Base-by-base conservation (phyloP, 116 monocot genomes). In the Trichopus zeylanicus region DNA sequence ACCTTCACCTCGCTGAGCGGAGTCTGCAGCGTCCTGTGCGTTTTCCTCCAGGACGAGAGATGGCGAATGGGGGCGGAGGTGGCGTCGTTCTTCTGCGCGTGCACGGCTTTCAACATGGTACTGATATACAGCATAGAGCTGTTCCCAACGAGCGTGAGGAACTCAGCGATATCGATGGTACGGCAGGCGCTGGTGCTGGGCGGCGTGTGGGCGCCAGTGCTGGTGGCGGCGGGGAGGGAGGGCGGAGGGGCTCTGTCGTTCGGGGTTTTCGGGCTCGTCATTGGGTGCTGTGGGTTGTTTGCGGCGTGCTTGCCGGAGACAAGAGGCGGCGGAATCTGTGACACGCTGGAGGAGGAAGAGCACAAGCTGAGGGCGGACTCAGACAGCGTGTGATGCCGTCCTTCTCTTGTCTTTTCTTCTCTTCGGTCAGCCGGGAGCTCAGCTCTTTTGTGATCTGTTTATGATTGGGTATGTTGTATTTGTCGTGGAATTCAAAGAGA, bases 341-440 rank as follows among this genome's bases (percentile, higher is more conserved):
- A 93, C 47, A 85, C 88, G 16, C 65, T 93, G 68, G 93, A 93
- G 63, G 88, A 93, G 51, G 78, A 88, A 51, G 93, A 82, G 55
- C 62, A 29, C 79, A 49, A 67, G 58, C 69, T 22, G 4, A 5
- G n/a, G n/a, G n/a, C 13, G 4, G n/a, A 42, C 88, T 5, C 13
- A 16, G 16, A 42, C 3, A 12, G 12, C n/a, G 4, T 9, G 7
- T 2, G 2, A 2, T 42, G 42, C n/a, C n/a, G n/a, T 42, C n/a
- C 2, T 18, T 42, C 13, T 37, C 15, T 37, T 37, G 37, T 42
- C 1, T 42, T 42, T 42, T 42, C n/a, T 9, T 0, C n/a, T 16
- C 13, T 42, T 42, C 42, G n/a, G 42, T 9, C 3, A 9, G 13
- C 13, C n/a, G 42, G 42, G 18, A 3, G 18, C n/a, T 10, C 13